Base-by-base conservation (phyloP, 2,329 filamentous ascomycete species). In the Coniochaeta sp. region DNA sequence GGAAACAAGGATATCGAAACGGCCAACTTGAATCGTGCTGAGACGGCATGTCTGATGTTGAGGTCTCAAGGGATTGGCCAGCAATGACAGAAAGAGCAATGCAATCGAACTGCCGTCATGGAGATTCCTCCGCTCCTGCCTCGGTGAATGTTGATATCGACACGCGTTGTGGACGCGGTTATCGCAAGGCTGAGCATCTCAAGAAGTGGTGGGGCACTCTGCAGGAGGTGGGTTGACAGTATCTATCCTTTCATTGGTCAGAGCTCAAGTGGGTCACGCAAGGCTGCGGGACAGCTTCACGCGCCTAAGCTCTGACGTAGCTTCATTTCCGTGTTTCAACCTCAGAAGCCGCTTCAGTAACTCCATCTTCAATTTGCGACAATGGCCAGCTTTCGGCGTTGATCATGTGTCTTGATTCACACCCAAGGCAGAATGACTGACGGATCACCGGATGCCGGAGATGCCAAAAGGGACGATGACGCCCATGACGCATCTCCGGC, bases 251-350 rank as follows among this genome's bases (percentile, higher is more conserved):
- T 62, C 33, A 68, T 67, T 68, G 65, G 67, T 40, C 58, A 33
- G 58, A 64, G 62, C 63, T 64, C 14, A 7, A 28, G 34, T 31
- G 28, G 24, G n/a, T 58, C 59, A 62, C 58, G 63, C 65, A 61
- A 64, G 61, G 60, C 43, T 58, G 43, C 36, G 12, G 26, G 9
- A 52, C 47, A 59, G 34, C 22, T 44, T n/a, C 14, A 28, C 38
- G 56, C 56, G 55, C 54, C 58, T 36, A 24, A 64, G 63, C 66
- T 69, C 67, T 70, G 69, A 70, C 69, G 69, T 70, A 71, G 64
- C 62, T 61, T 44, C 54, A 56, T 56, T 38, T 52, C 43, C 24
- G 22, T 5, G 47, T 31, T 31, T 31, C 47, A 52, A 31, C 12
- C 22, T 17, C 24, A 12, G 24, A 16, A 19, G 2, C n/a, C n/a